Evolutionary conservation across 2,329 filamentous ascomycete species (phyloP).

Genomic region (Microcyclospora pomicola): DNA sequence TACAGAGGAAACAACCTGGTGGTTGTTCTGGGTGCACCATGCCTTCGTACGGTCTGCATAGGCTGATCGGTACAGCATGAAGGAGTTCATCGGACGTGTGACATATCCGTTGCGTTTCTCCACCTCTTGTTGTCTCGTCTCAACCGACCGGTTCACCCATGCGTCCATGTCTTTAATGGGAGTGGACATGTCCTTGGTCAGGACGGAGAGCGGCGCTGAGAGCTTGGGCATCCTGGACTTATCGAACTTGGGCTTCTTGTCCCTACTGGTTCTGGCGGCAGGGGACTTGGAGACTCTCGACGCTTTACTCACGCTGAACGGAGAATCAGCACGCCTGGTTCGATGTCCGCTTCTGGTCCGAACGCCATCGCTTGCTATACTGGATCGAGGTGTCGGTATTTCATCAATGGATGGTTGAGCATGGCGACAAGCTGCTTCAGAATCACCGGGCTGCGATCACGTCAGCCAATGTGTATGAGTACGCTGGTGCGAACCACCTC

Average conservation of each 20-base stretch:
- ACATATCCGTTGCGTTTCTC: constrained; percentile 62
- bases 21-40: constrained; percentile 74
- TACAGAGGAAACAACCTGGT: constrained; percentile 81
- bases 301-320: constrained; percentile 20
- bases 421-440: constrained; percentile 12
- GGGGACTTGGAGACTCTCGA: constrained; percentile 20
- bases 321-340: constrained; percentile 22
- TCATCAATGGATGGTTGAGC: constrained; percentile 16
- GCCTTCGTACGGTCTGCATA: constrained; percentile 77
- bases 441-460: constrained; percentile 12
- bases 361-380: constrained; percentile 26
- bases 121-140: constrained; percentile 54
- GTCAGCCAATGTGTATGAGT: constrained; percentile 6
- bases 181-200: constrained; percentile 51
- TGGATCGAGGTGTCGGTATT: constrained; percentile 32
- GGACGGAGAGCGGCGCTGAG: constrained; percentile 53
- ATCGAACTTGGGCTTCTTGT: constrained; percentile 30
- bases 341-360: constrained; percentile 27
- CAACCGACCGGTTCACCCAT: constrained; percentile 60
- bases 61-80: constrained; percentile 92
- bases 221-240: constrained; percentile 41
- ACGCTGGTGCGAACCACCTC: no score
- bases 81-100: constrained; percentile 90
- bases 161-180: constrained; percentile 63
- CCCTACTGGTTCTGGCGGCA: constrained; percentile 26